phyloP scores from a whole-genome alignment of 805 yeast species.

The Naumovozyma baii region DNA sequence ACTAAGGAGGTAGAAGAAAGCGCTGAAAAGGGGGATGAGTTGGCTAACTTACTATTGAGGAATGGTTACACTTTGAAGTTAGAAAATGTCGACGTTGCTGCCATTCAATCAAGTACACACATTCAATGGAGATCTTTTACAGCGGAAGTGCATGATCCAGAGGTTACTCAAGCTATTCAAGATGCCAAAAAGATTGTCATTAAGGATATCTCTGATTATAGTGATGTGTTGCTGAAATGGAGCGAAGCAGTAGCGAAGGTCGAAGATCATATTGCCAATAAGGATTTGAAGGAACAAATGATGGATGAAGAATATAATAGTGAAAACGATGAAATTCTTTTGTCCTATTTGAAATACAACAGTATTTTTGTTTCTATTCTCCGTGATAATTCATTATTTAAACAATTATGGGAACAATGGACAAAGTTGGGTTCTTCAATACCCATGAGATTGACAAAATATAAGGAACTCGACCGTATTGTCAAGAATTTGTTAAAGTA shows the following conservation, averaged over 20 bases:
- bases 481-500: slow-evolving; percentile 39
- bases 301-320: slow-evolving; percentile 36
- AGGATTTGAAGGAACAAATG: slow-evolving; percentile 25
- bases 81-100: slow-evolving; percentile 12
- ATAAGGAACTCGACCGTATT: slow-evolving; percentile 31
- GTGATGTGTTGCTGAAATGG: slow-evolving; percentile 53
- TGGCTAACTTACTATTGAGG: slow-evolving; percentile 32
- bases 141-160: slow-evolving; percentile 61
- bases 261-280: slow-evolving; percentile 38
- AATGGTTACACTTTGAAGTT: slow-evolving; percentile 14
- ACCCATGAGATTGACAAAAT: slow-evolving; percentile 21
- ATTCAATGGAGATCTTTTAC: slow-evolving; percentile 50
- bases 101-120: slow-evolving; percentile 33
- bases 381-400: slow-evolving; percentile 53
- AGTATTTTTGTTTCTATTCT: slow-evolving; percentile 54
- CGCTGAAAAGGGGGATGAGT: slow-evolving; percentile 22
- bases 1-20: slow-evolving; percentile 9
- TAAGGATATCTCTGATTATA: slow-evolving; percentile 41
- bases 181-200: slow-evolving; percentile 30
- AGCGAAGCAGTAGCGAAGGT: slow-evolving; percentile 58
- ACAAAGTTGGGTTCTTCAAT: slow-evolving; percentile 12
- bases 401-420: slow-evolving; percentile 28
- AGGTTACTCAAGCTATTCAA: slow-evolving; percentile 53
- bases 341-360: slow-evolving; percentile 67
- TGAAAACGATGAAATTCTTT: slow-evolving; percentile 63